Percentiles rank a stretch among this genome's conserved stretches.
Conservation (phyloP, 352 stramenopile species). For the Globisporangium acanthophoron region DNA sequence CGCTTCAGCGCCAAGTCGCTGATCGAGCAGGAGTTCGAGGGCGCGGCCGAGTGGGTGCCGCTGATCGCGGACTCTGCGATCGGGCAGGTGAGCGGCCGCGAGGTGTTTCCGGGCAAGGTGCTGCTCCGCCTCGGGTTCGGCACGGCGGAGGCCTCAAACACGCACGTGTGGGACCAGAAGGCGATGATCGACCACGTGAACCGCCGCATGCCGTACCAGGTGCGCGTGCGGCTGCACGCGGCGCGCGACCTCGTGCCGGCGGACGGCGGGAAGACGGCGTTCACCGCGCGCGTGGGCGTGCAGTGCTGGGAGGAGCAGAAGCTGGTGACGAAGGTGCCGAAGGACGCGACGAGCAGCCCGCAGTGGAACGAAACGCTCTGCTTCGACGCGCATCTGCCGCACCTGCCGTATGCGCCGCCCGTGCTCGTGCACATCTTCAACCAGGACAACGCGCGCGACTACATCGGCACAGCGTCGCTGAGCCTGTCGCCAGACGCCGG, state of each 20-base stretch:
- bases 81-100: slow-evolving; percentile 34
- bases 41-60: slow-evolving; percentile 49
- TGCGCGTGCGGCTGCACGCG: slow-evolving; percentile 66
- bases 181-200: slow-evolving; percentile 54
- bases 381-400: slow-evolving; percentile 68
- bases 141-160: slow-evolving; percentile 36
- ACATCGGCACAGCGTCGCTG: slow-evolving; percentile 34
- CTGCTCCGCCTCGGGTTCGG: slow-evolving; percentile 67
- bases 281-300: slow-evolving; percentile 49
- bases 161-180: slow-evolving; percentile 53
- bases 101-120: slow-evolving; percentile 61
- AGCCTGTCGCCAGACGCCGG: slow-evolving; percentile 14
- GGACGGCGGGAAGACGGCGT: background rate
- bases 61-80: slow-evolving; percentile 61
- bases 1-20: slow-evolving; percentile 61
- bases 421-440: slow-evolving; percentile 61
- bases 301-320: slow-evolving; percentile 61
- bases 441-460: slow-evolving; percentile 26
- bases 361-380: slow-evolving; percentile 56
- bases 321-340: slow-evolving; percentile 18
- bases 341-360: slow-evolving; percentile 22
- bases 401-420: slow-evolving; percentile 42
- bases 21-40: slow-evolving; percentile 37
- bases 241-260: slow-evolving; percentile 25
- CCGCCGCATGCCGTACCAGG: slow-evolving; percentile 60